Percentiles rank a stretch among this genome's conserved stretches.
phyloP scores from a whole-genome alignment of 306 rosid species.

The Castanea mollissima region DNA sequence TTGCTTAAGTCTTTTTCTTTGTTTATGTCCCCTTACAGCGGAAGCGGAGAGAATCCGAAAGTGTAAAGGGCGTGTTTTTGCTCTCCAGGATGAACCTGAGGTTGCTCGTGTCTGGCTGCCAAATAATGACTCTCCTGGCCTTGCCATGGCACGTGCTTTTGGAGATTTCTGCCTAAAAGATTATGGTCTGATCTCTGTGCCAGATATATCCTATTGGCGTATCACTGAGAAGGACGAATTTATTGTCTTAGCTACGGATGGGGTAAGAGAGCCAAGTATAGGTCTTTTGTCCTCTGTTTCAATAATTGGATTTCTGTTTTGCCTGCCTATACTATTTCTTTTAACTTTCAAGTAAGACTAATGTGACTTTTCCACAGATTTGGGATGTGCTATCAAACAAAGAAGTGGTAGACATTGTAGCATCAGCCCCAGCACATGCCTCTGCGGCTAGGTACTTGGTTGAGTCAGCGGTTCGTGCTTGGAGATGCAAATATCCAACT shows the following conservation, averaged over 20 bases:
- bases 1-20: background rate
- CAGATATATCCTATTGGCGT: conserved; percentile 69
- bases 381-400: conserved; percentile 98
- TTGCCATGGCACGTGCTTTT: conserved; percentile 99
- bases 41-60: conserved; percentile 93
- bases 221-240: conserved; percentile 79
- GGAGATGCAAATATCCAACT: conserved; percentile 87
- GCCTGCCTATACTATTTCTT: background rate
- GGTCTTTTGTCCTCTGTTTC: conserved; percentile 1
- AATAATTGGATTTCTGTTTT: background rate
- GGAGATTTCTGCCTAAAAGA: conserved; percentile 99
- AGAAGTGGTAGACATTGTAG: conserved; percentile 88
- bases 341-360: conserved; percentile 20
- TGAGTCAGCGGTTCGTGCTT: conserved; percentile 78
- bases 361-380: conserved; percentile 42
- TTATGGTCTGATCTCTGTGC: conserved; percentile 93
- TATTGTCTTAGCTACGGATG: conserved; percentile 92
- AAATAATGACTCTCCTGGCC: conserved; percentile 90
- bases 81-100: conserved; percentile 97
- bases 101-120: conserved; percentile 97
- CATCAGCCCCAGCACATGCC: conserved; percentile 59
- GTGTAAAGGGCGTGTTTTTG: conserved; percentile 91
- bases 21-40: conserved; percentile 42
- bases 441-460: conserved; percentile 79
- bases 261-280: conserved; percentile 50